Evolutionary conservation across 2,329 filamentous ascomycete species (phyloP).

Genomic region (Calonectria crousiana): DNA sequence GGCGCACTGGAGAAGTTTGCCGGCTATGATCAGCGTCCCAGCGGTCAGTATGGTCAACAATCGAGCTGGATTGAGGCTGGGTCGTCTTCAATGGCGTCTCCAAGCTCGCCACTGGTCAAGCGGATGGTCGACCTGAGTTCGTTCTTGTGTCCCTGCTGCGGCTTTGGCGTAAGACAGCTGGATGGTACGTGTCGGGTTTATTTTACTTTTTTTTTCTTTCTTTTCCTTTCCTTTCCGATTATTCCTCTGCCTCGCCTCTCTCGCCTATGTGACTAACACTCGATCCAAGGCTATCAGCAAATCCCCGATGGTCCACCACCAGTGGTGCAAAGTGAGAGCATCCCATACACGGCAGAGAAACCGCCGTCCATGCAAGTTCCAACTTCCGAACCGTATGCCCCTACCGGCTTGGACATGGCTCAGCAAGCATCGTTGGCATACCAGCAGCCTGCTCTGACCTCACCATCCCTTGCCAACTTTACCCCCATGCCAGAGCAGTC

Average conservation of each 20-base stretch:
- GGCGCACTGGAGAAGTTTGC: conserved; percentile 49
- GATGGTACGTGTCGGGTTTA: conserved; percentile 44
- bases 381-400: conserved; percentile 34
- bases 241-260: neutral
- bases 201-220: too few relatives aligned
- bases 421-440: conserved; percentile 32
- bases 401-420: conserved; percentile 26
- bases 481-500: conserved; percentile 36
- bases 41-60: conserved; percentile 35
- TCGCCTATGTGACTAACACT: conserved; percentile 28
- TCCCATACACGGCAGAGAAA: conserved; percentile 49
- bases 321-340: conserved; percentile 45
- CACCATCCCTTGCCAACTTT: conserved; percentile 38
- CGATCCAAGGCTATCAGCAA: conserved; percentile 50
- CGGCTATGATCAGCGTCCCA: conserved; percentile 37
- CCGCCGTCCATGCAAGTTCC: conserved; percentile 39
- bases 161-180: conserved; percentile 41
- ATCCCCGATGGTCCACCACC: conserved; percentile 41
- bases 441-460: conserved; percentile 33
- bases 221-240: conserved; percentile 10
- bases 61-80: conserved; percentile 39
- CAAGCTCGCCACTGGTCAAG: conserved; percentile 42
- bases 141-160: conserved; percentile 50
- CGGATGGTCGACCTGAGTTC: conserved; percentile 46
- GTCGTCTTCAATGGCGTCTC: conserved; percentile 38